These are phyloP conservation scores for Tetraselmis striata DNA, from an alignment of 139 green algal genomes.

Conservation along the genomic window DNA sequence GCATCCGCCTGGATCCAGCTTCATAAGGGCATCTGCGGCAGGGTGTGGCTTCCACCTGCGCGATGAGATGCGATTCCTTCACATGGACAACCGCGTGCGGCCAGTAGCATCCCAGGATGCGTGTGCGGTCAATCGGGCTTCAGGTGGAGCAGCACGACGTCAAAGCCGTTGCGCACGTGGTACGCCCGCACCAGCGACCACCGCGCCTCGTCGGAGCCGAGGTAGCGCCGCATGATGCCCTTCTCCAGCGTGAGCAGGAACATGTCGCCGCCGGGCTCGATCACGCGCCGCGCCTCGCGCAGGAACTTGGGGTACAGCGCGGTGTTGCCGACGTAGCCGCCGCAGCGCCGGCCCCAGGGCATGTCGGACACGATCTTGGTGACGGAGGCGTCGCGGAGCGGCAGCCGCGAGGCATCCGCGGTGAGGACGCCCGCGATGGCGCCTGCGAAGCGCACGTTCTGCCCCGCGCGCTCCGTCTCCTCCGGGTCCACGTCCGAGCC, in stretches of 20 bases:
- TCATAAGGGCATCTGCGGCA: too few species aligned
- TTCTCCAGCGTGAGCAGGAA: not conserved
- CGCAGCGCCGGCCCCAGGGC: not conserved
- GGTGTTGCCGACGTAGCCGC: not conserved
- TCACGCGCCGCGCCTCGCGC: not conserved
- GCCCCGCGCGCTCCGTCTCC: not conserved
- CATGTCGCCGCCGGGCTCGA: not conserved
- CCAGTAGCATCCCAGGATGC: too few species aligned
- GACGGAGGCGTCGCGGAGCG: not conserved
- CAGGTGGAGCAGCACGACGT: not conserved
- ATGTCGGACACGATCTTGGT: not conserved
- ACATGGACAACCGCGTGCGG: too few species aligned
- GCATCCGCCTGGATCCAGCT: too few species aligned
- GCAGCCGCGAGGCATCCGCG: not conserved
- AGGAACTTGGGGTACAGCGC: not conserved
- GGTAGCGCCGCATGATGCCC: not conserved
- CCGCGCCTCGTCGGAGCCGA: not conserved
- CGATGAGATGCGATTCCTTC: too few species aligned
- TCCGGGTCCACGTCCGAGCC: not conserved
- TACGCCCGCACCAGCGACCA: not conserved
- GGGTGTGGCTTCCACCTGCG: too few species aligned
- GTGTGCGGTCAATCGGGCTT: too few species aligned
- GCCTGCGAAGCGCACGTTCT: not conserved
- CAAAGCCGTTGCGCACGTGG: not conserved
- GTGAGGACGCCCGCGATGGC: not conserved